A percentile compares a stretch with the other conserved stretches of the same genome.
phyloP scores from a whole-genome alignment of 2,329 filamentous ascomycete species.

The Ustulina deusta region DNA sequence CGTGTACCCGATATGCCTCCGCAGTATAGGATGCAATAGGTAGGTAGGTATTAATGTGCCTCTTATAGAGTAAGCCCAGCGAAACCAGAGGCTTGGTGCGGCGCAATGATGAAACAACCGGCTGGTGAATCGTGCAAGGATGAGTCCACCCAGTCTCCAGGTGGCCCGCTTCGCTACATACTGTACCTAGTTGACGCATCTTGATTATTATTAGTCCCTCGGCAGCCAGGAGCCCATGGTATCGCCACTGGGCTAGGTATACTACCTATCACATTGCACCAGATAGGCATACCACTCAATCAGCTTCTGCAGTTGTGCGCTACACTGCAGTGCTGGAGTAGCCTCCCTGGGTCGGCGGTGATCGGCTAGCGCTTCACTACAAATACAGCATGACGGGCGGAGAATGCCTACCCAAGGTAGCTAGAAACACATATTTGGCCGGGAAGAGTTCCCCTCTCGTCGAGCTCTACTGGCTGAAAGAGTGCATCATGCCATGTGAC shows the following conservation, averaged over 20 bases:
- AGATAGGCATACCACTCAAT: background rate
- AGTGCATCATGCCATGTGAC: constrained; percentile 13
- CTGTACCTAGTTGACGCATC: too few species aligned
- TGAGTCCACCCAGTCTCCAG: constrained; percentile 26
- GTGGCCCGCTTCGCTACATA: constrained; percentile 27
- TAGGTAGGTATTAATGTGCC: constrained; percentile 27
- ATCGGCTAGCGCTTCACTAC: background rate
- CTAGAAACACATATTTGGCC: background rate
- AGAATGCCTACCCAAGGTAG: constrained; percentile 8
- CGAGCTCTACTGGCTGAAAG: constrained; percentile 2
- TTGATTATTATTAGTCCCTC: constrained; percentile 31
- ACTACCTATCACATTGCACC: background rate
- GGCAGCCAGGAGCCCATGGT: constrained; percentile 13
- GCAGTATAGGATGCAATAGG: too few species aligned
- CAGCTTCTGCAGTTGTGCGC: background rate
- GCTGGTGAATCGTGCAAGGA: constrained; percentile 33
- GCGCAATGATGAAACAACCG: constrained; percentile 42
- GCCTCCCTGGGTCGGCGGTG: background rate
- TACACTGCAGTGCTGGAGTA: too few species aligned
- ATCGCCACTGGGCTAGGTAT: too few species aligned
- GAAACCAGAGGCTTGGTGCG: constrained; percentile 39
- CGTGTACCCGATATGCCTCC: too few species aligned
- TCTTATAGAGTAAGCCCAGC: constrained; percentile 35
- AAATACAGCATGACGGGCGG: background rate
- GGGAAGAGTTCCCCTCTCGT: constrained; percentile 9